phyloP scores from a whole-genome alignment of 1,284 basidiomycete species.

The Cutaneotrichosporon mucoides region DNA sequence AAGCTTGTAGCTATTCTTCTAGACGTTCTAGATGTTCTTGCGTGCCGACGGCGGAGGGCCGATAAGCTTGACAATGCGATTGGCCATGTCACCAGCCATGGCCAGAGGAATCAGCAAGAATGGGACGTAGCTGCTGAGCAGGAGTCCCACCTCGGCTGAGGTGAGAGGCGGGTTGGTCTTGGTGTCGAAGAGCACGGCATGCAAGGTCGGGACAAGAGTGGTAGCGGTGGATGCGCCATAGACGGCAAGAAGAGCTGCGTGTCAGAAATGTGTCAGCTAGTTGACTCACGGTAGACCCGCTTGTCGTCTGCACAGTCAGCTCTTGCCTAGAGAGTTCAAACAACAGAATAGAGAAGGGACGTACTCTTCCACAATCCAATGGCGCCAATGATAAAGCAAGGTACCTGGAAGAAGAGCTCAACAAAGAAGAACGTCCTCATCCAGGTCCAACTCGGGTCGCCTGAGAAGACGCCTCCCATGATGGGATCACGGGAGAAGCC shows the following conservation, averaged over 20 bases:
- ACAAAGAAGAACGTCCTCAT: conserved; percentile 36
- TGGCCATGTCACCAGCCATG: conserved; percentile 67
- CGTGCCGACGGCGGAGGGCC: background rate
- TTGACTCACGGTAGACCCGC: conserved; percentile 34
- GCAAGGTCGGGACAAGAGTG: conserved; percentile 67
- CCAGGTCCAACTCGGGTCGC: conserved; percentile 34
- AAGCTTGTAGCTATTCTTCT: too few relatives aligned
- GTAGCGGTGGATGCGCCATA: conserved; percentile 75
- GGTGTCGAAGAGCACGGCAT: conserved; percentile 55
- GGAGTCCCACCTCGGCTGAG: conserved; percentile 50
- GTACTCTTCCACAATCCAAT: conserved; percentile 63
- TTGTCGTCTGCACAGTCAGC: conserved; percentile 30
- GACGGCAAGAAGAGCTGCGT: conserved; percentile 56
- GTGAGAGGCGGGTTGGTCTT: conserved; percentile 27
- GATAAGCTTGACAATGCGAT: conserved; percentile 26
- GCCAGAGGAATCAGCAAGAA: conserved; percentile 67
- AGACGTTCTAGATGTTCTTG: background rate
- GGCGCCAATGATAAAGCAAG: conserved; percentile 66
- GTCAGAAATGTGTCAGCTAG: background rate
- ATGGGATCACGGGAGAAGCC: conserved; percentile 40
- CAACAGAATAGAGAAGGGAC: conserved; percentile 16
- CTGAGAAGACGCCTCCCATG: conserved; percentile 28
- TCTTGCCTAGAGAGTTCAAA: background rate
- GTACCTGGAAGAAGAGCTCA: conserved; percentile 64
- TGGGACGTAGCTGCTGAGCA: conserved; percentile 70